Percentiles rank a stretch among this genome's conserved stretches.
Evolutionary conservation across 2,329 filamentous ascomycete species (phyloP).

Genomic region (Boeremia lycopersici): DNA sequence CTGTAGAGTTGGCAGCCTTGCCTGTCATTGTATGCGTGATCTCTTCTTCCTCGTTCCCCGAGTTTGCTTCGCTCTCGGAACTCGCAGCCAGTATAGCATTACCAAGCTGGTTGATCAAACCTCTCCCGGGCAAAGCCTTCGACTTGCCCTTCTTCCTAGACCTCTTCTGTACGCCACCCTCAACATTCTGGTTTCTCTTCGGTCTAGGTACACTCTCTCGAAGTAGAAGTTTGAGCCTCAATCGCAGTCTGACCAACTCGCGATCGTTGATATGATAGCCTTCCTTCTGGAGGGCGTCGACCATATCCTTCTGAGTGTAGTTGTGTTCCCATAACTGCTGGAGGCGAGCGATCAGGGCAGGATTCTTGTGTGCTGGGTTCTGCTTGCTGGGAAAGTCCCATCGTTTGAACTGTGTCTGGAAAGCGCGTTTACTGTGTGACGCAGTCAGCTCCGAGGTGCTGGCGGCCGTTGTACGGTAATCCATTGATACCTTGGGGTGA

Average conservation of each 20-base stretch:
- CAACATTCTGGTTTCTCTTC: constrained; percentile 51
- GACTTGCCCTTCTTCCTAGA: constrained; percentile 21
- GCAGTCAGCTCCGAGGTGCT: background rate
- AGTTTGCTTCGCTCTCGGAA: constrained; percentile 23
- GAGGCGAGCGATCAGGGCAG: constrained; percentile 69
- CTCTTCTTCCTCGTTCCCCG: constrained; percentile 22
- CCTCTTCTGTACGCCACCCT: constrained; percentile 17
- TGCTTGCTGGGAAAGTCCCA: constrained; percentile 82
- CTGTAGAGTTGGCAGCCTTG: background rate
- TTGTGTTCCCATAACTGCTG: constrained; percentile 81
- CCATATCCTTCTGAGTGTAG: constrained; percentile 73
- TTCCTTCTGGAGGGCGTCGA: constrained; percentile 70
- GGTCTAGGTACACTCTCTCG: constrained; percentile 59
- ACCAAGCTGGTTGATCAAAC: constrained; percentile 35
- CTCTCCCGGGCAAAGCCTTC: constrained; percentile 22
- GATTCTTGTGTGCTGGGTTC: constrained; percentile 73
- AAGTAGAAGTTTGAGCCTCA: constrained; percentile 71
- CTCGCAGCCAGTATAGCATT: constrained; percentile 36
- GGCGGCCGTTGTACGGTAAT: constrained; percentile 28
- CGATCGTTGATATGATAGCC: constrained; percentile 75
- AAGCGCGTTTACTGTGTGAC: constrained; percentile 69
- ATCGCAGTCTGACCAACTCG: constrained; percentile 72
- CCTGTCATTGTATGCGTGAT: background rate
- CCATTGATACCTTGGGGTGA: constrained; percentile 68
- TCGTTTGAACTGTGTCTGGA: constrained; percentile 75